Evolutionary conservation across 169 alveolate species (phyloP).

Genomic region (Plasmodium relictum): DNA sequence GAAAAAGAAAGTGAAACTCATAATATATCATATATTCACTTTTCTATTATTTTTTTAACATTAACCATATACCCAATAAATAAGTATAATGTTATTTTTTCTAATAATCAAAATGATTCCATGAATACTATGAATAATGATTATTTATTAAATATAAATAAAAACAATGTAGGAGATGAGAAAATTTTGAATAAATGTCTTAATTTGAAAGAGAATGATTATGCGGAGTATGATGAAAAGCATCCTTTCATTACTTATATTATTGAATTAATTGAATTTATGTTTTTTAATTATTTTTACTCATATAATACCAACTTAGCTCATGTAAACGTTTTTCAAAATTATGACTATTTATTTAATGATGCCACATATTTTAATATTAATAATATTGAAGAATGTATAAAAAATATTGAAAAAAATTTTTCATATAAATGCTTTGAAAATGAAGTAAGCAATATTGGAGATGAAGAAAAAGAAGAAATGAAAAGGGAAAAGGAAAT

Average conservation of each 20-base stretch:
- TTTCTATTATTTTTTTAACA: constrained; percentile 34
- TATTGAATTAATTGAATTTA: constrained; percentile 64
- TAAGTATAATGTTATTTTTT: neutral
- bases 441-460: neutral
- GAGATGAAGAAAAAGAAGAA: constrained; percentile 1
- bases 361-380: constrained; percentile 19
- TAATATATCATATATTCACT: constrained; percentile 35
- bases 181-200: constrained; percentile 13
- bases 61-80: constrained; percentile 52
- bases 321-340: constrained; percentile 1
- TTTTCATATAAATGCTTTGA: constrained; percentile 17
- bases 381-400: constrained; percentile 20
- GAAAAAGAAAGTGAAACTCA: constrained; percentile 10
- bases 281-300: constrained; percentile 55
- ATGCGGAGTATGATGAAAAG: neutral
- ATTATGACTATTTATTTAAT: constrained; percentile 7
- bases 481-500: constrained; percentile 1
- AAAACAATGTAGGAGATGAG: constrained; percentile 21
- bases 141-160: constrained; percentile 16
- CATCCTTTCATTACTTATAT: constrained; percentile 37
- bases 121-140: neutral
- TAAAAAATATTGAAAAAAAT: constrained; percentile 20
- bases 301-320: constrained; percentile 37
- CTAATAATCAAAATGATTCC: neutral
- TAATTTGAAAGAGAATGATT: constrained; percentile 13